These are phyloP conservation scores for Naganishia randhawae DNA, from an alignment of 768 basidiomycete species.

Conservation along the genomic window DNA sequence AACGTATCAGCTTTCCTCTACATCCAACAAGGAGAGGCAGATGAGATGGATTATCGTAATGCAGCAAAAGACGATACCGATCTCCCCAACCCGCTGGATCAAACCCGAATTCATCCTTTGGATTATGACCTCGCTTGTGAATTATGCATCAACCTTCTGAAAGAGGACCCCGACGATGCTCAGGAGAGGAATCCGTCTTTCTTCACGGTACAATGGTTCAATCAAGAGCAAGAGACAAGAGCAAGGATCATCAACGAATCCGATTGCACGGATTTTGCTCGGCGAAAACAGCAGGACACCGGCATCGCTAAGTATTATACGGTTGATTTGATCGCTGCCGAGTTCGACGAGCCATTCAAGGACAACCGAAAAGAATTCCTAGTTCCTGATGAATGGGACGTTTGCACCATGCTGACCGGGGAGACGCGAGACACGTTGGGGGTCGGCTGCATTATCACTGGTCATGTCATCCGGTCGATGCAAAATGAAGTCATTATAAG, in stretches of 20 bases:
- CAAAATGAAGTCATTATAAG: slow-evolving; percentile 61
- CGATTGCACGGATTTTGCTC: slow-evolving; percentile 92
- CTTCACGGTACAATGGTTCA: slow-evolving; percentile 53
- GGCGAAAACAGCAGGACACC: slow-evolving; percentile 67
- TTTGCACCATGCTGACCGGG: slow-evolving; percentile 91
- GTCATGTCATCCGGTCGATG: slow-evolving; percentile 57
- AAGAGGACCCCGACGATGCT: slow-evolving; percentile 95
- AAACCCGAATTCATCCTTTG: slow-evolving; percentile 92
- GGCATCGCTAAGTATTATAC: slow-evolving; percentile 82
- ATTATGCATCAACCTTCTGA: slow-evolving; percentile 96
- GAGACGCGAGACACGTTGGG: slow-evolving; percentile 76
- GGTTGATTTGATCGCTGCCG: slow-evolving; percentile 79
- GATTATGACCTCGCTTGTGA: slow-evolving; percentile 97
- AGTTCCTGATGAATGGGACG: slow-evolving; percentile 67
- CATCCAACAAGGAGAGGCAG: slow-evolving; percentile 66
- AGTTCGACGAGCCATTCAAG: slow-evolving; percentile 72
- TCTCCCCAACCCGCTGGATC: slow-evolving; percentile 82
- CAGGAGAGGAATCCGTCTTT: slow-evolving; percentile 77
- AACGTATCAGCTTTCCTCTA: slow-evolving; percentile 90
- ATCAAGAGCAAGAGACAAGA: slow-evolving; percentile 20
- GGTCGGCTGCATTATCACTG: slow-evolving; percentile 69
- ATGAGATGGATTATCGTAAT: slow-evolving; percentile 59
- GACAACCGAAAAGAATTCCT: slow-evolving; percentile 69
- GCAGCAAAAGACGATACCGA: slow-evolving; percentile 60
- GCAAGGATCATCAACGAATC: slow-evolving; percentile 71